These are phyloP conservation scores for Cryptosporidium bovis DNA, from an alignment of 169 alveolate species.

Conservation along the genomic window DNA sequence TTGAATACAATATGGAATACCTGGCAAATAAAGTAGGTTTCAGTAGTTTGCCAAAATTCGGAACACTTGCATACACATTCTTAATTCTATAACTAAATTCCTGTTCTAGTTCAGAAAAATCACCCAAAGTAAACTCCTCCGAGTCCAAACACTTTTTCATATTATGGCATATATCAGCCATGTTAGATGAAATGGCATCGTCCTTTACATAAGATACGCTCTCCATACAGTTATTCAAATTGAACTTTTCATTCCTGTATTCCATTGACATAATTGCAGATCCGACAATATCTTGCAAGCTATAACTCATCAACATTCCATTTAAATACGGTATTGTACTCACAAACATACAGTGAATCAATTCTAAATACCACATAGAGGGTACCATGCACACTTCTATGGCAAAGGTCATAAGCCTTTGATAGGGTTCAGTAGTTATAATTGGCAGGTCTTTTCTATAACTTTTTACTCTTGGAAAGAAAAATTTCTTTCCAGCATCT, in stretches of 20 bases:
- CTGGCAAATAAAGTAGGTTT: conserved; percentile 10
- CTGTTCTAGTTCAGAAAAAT: neutral
- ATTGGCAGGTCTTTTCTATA: conserved; percentile 3
- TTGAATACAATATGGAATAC: neutral
- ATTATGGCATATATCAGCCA: conserved; percentile 10
- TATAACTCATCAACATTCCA: conserved; percentile 42
- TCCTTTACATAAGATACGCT: conserved; percentile 22
- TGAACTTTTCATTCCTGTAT: conserved; percentile 49
- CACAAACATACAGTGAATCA: conserved; percentile 40
- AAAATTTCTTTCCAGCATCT: too few relatives aligned
- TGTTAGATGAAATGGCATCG: neutral
- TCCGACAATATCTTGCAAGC: conserved; percentile 62
- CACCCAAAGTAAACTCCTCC: neutral
- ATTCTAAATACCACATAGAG: conserved; percentile 65
- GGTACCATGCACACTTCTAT: conserved; percentile 40
- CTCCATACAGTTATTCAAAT: neutral
- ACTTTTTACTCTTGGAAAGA: neutral
- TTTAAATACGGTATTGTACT: conserved; percentile 13
- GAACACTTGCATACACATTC: conserved; percentile 3
- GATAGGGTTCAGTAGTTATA: conserved; percentile 30
- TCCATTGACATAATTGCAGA: conserved; percentile 54
- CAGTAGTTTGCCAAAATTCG: neutral
- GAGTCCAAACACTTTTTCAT: conserved; percentile 6
- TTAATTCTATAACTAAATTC: neutral
- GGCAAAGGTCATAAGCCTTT: conserved; percentile 37